Evolutionary conservation across 2,329 filamentous ascomycete species (phyloP), one percentile per base, ranked within the genome.

Genomic region (Ophiocordyceps camponoti-floridani): DNA sequence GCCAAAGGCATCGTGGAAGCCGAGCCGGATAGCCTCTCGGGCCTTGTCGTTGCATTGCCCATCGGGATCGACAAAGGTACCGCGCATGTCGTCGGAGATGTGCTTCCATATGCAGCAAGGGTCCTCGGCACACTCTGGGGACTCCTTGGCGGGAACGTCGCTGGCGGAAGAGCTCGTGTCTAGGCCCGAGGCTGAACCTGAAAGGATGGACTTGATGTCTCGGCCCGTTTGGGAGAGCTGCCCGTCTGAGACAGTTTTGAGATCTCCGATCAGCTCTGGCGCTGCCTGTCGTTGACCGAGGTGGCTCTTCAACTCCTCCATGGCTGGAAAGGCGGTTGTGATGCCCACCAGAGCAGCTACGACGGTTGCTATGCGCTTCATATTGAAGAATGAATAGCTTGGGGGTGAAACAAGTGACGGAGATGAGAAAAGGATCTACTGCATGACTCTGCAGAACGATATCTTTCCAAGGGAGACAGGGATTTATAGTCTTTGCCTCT

Each of bases 1-100:
- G 23, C 59, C 55, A 4, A 56, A 65, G 10, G 65, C 62, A 47
- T 69, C 66, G 50, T 69, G 66, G 52, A 68, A 69, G 28, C 63
- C 66, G n/a, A 67, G 56, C 8, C 66, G 63, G 44, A 68, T 54
- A 12, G 63, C 60, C 33, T 51, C 53, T 12, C 65, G 61, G 3
- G 66, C 65, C 45, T 56, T 50, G 40, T 54, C 54, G 43, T 63
- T 68, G 51, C 65, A 68, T 5, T 58, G 54, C 9, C 59, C 58
- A 0, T 54, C 58, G 3, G 47, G 46, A 9, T 58, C 60, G 3
- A 53, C 48, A 55, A 64, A 64, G 14, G 52, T 48, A n/a, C 47
- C 42, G 1, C 52, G 52, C 57, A 67, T 60, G 26, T 64, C 60
- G 40, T 58, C 51, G 37, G 57, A 55, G 38, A 67, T 58, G 50